phyloP scores from a whole-genome alignment of 108 stramenopile genomes.

The Phaeodactylum tricornutum region DNA sequence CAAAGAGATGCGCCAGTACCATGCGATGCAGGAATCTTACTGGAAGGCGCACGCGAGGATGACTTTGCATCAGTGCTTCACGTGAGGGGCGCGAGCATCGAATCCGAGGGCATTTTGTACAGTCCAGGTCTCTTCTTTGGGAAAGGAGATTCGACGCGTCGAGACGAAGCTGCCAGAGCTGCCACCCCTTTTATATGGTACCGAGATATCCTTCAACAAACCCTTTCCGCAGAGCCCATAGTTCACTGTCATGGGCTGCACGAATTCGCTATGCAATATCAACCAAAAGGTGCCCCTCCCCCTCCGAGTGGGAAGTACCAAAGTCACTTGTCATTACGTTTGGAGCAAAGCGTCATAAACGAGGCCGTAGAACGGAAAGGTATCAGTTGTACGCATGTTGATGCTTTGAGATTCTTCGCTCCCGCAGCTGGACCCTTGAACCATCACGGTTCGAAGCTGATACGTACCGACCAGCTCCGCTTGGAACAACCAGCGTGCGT shows the following conservation, averaged over 20 bases:
- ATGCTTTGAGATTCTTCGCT: slow-evolving; percentile 90
- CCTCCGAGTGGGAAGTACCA: slow-evolving; percentile 63
- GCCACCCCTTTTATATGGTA: slow-evolving; percentile 64
- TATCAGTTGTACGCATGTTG: slow-evolving; percentile 87
- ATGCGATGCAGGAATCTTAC: slow-evolving; percentile 26
- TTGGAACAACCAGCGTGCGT: slow-evolving; percentile 69
- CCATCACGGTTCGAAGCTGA: slow-evolving; percentile 37
- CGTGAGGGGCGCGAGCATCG: slow-evolving; percentile 27
- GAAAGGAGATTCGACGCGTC: slow-evolving; percentile 7
- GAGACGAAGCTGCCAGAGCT: slow-evolving; percentile 4
- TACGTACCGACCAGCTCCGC: slow-evolving; percentile 44
- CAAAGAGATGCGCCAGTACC: slow-evolving; percentile 1
- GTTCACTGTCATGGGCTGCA: slow-evolving; percentile 89
- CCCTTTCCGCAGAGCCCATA: slow-evolving; percentile 57
- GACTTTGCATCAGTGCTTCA: slow-evolving; percentile 45
- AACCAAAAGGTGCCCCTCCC: slow-evolving; percentile 35
- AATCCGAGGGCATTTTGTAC: slow-evolving; percentile 33
- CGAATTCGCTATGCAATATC: slow-evolving; percentile 97
- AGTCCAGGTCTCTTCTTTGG: slow-evolving; percentile 38
- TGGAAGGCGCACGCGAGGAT: slow-evolving; percentile 54
- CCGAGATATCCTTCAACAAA: slow-evolving; percentile 43
- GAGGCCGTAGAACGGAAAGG: slow-evolving; percentile 74
- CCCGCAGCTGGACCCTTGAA: slow-evolving; percentile 75
- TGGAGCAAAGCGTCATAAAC: slow-evolving; percentile 60
- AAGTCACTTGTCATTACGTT: slow-evolving; percentile 63